Evolutionary conservation across 208 protist species (phyloP).

Genomic region (Leishmania aethiopica): DNA sequence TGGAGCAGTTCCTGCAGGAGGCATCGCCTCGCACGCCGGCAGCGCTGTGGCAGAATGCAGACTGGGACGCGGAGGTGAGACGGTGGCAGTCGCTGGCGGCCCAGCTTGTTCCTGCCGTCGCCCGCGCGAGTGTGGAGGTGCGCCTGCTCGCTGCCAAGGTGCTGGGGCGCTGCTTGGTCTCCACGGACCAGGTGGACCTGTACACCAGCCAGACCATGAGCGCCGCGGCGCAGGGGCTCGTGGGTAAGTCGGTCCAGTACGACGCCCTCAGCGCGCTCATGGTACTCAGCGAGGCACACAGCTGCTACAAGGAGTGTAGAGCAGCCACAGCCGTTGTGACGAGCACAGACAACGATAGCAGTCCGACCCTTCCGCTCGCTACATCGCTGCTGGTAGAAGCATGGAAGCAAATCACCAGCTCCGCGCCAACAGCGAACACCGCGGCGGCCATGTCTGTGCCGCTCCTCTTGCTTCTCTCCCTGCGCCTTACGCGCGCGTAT

Average conservation of each 20-base stretch:
- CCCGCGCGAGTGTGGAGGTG: slow-evolving; percentile 29
- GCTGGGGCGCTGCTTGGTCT: slow-evolving; percentile 24
- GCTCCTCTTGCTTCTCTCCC: slow-evolving; percentile 19
- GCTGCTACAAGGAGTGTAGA: slow-evolving; percentile 5
- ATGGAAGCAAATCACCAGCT: slow-evolving; percentile 23
- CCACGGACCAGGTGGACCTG: slow-evolving; percentile 26
- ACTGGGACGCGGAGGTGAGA: slow-evolving; percentile 27
- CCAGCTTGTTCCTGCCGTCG: slow-evolving; percentile 4
- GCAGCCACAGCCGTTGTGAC: background rate
- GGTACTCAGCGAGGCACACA: slow-evolving; percentile 35
- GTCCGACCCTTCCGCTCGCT: slow-evolving; percentile 51
- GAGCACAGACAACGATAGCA: slow-evolving; percentile 2
- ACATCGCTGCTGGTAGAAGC: slow-evolving; percentile 54
- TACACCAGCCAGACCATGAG: slow-evolving; percentile 36
- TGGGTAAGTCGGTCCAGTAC: background rate
- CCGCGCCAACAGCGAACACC: slow-evolving; percentile 4
- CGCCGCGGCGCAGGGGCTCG: slow-evolving; percentile 12
- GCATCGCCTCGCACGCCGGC: slow-evolving; percentile 10
- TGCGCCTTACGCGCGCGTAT: slow-evolving; percentile 21
- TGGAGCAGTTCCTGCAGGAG: slow-evolving; percentile 26
- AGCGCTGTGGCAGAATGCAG: slow-evolving; percentile 16
- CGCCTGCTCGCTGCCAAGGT: slow-evolving; percentile 44
- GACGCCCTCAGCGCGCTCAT: slow-evolving; percentile 32
- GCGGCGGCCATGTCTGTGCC: slow-evolving; percentile 4
- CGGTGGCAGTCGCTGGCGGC: slow-evolving; percentile 14